Base-by-base conservation (phyloP, 768 basidiomycete species). In the Tulasnella sp. region DNA sequence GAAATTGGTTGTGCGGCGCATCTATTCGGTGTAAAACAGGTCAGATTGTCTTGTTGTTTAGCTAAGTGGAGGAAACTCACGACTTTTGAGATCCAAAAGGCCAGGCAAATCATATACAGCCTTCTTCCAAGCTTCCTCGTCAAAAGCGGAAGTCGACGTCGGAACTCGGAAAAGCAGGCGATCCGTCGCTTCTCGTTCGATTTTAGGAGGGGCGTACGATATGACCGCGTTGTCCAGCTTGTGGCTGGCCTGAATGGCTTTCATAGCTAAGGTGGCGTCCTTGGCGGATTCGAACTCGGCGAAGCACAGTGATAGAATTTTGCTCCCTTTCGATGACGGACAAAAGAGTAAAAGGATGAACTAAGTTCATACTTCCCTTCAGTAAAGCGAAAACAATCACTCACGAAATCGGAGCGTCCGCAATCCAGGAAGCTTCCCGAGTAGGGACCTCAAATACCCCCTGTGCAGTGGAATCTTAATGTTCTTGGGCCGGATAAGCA, bases 371-470 rank as follows among this genome's bases (percentile, higher is more conserved):
- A n/a, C n/a, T n/a, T n/a, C n/a, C n/a, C n/a, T n/a, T n/a, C n/a
- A n/a, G n/a, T n/a, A n/a, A n/a, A n/a, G n/a, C n/a, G 75, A 19
- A 14, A 5, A 40, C 18, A 8, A 40, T 19, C 5, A 75, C 75
- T 75, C 44, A 75, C 75, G 75, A 31, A 75, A 75, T 31, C 75
- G 42, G 18, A 75, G 12, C 24, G 40, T 24, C 38, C 44, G 39
- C 31, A 75, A 75, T 5, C 75, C 75, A 27, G 39, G n/a, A 18
- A 75, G 24, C 39, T 52, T 48, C 16, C 16, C 18, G 24, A 75
- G 34, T 10, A n/a, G 5, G 1, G 9, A 34, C 27, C 38, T 75
- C 44, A 75, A n/a, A 19, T 36, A 31, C 18, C 8, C 27, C 9
- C 16, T 31, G 31, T 6, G 39, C 44, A 52, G 19, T 34, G 3